Conservation (phyloP, 306 rosid genomes). For the Vigna unguiculata region DNA sequence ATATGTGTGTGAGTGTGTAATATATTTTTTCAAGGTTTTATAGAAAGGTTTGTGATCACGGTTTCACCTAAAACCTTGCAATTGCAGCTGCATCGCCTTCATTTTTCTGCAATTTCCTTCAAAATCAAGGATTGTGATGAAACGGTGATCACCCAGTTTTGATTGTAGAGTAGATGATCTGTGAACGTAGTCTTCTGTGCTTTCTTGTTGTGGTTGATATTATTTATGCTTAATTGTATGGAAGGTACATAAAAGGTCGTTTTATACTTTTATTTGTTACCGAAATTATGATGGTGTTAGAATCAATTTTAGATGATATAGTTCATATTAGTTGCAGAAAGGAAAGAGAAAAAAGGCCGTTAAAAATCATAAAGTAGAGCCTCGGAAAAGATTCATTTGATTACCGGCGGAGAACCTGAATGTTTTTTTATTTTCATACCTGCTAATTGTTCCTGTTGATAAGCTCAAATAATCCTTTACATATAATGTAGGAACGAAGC, state of each 20-base stretch:
- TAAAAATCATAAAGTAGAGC: neutral
- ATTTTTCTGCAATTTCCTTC: neutral
- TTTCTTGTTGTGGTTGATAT: neutral
- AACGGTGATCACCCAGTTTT: neutral
- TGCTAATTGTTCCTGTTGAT: conserved; percentile 20
- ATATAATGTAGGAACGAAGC: neutral
- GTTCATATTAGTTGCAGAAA: conserved; percentile 17
- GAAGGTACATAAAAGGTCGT: neutral
- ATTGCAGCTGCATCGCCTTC: neutral
- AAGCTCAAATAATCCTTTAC: conserved; percentile 7
- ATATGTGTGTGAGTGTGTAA: too few relatives aligned
- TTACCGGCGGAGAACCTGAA: neutral
- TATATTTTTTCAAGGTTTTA: neutral
- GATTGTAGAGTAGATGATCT: neutral
- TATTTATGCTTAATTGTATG: neutral
- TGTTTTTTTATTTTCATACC: conserved; percentile 13
- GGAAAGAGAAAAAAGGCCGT: conserved; percentile 14
- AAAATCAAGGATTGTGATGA: neutral
- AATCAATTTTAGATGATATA: conserved; percentile 29
- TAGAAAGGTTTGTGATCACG: neutral
- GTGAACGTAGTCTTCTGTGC: conserved; percentile 3
- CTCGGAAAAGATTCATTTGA: neutral
- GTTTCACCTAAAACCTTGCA: neutral
- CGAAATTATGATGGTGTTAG: neutral
- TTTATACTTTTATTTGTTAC: neutral